A percentile compares a stretch with the other conserved stretches of the same genome.
phyloP scores from a whole-genome alignment of 2,329 filamentous ascomycete genomes.

The Nemania diffusa region DNA sequence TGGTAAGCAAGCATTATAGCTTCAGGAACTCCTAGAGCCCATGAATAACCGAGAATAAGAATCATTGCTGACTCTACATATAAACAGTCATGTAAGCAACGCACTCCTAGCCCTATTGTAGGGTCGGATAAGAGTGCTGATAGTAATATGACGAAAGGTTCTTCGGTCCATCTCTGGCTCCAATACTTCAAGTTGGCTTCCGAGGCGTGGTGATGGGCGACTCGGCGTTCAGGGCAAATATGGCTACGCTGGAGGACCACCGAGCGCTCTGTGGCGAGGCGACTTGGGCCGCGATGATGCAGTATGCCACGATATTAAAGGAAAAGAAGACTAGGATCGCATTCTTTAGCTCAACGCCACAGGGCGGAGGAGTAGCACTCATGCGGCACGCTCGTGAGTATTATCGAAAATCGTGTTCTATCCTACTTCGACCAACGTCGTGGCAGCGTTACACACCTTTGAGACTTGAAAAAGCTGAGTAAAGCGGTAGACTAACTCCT shows the following conservation, averaged over 20 bases:
- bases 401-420: background rate
- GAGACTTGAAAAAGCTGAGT: no score
- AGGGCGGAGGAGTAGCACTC: conserved; percentile 83
- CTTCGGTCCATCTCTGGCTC: conserved; percentile 78
- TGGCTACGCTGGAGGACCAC: conserved; percentile 68
- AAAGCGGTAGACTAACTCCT: background rate
- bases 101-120: background rate
- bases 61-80: background rate
- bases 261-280: conserved; percentile 66
- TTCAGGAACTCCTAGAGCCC: background rate
- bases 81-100: conserved; percentile 19
- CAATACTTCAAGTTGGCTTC: conserved; percentile 64
- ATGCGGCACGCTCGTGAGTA: conserved; percentile 81
- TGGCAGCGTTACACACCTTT: background rate
- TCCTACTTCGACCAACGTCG: background rate
- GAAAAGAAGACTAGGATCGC: conserved; percentile 73
- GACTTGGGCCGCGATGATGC: conserved; percentile 74
- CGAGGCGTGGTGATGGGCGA: conserved; percentile 76
- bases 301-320: conserved; percentile 72
- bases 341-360: conserved; percentile 83
- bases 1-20: conserved; percentile 41
- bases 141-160: conserved; percentile 57
- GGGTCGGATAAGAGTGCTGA: background rate
- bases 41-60: background rate
- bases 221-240: conserved; percentile 69